Base-by-base conservation (phyloP, 345 rosid species). In the Brassica juncea region DNA sequence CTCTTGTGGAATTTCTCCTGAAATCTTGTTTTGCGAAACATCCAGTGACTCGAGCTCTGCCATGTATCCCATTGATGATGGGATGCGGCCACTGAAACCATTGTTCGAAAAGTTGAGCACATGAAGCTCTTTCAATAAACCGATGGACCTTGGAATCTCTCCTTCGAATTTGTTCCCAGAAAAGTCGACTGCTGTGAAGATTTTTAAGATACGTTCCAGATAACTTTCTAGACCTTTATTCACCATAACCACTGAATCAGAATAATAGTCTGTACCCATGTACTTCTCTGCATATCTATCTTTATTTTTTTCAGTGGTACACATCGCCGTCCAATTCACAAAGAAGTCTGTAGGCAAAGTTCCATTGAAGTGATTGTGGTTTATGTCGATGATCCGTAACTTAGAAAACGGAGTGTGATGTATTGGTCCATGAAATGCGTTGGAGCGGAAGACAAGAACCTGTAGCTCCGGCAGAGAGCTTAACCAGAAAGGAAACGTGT, bases 31-130 rank as follows among this genome's bases (percentile, higher is more conserved):
- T 49, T 3, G 55, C 1, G 55, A 49, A 54, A 54, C 23, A 16
- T 54, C 59, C 23, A 54, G 3, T 15, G 59, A 54, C 59, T 54
- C 59, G 5, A 54, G n/a, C 2, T 2, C 8, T 5, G 21, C 8
- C 23, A 54, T 2, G 59, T 54, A 15, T n/a, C 59, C 59, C 23
- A 54, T 5, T 1, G 59, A 54, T 54, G 59, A 54, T 54, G 59
- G 59, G 15, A 54, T 54, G 59, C 16, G 59, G 4, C 59, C 9
- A 54, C 23, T 54, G 59, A 54, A 54, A 6, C 0, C 59, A 15
- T 54, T 54, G 59, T 54, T 54, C 16, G 59, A 54, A n/a, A 54
- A 54, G 59, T 54, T 54, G 59, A 54, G 59, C 59, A 54, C 59
- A 6, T 15, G 59, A 54, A 54, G 59, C 59, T 54, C 59, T 54